Percentiles rank a stretch among this genome's conserved stretches.
phyloP scores from a whole-genome alignment of 2,329 filamentous ascomycete species.

The Paramyrothecium sp. region DNA sequence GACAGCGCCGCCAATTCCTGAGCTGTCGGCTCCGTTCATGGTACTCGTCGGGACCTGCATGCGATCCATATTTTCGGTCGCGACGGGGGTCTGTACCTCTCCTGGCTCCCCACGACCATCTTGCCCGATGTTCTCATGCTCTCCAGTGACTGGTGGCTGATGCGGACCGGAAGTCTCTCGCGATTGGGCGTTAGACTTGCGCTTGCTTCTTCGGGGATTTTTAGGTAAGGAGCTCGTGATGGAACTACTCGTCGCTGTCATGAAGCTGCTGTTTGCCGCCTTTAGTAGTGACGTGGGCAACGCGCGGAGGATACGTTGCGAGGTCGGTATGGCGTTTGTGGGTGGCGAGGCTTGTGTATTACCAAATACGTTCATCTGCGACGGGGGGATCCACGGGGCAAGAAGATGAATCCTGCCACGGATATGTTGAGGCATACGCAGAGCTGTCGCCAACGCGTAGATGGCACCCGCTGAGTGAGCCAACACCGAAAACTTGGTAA shows the following conservation, averaged over 20 bases:
- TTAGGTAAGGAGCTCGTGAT: conserved; percentile 77
- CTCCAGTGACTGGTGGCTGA: conserved; percentile 35
- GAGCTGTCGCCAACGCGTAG: conserved; percentile 89
- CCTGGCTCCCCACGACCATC: conserved; percentile 18
- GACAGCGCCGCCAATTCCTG: conserved; percentile 51
- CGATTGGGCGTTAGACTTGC: conserved; percentile 47
- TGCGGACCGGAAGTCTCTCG: conserved; percentile 32
- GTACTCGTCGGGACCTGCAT: conserved; percentile 31
- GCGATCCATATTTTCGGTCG: conserved; percentile 49
- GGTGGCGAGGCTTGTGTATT: conserved; percentile 73
- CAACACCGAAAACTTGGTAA: conserved; percentile 93
- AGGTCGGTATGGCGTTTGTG: conserved; percentile 83
- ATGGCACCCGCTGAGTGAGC: conserved; percentile 98
- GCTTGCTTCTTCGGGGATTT: conserved; percentile 57
- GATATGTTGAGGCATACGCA: conserved; percentile 95
- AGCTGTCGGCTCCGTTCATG: conserved; percentile 21
- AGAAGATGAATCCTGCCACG: conserved; percentile 91
- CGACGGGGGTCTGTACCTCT: conserved; percentile 20
- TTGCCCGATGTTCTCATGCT: conserved; percentile 48
- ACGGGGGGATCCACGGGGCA: conserved; percentile 96
- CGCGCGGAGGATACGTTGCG: conserved; percentile 85
- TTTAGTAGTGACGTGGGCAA: conserved; percentile 88
- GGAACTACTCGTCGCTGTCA: conserved; percentile 85
- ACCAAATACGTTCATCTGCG: conserved; percentile 80
- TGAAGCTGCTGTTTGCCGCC: conserved; percentile 93